phyloP scores from a whole-genome alignment of 495 filamentous ascomycete species.

The Monascus purpureus region DNA sequence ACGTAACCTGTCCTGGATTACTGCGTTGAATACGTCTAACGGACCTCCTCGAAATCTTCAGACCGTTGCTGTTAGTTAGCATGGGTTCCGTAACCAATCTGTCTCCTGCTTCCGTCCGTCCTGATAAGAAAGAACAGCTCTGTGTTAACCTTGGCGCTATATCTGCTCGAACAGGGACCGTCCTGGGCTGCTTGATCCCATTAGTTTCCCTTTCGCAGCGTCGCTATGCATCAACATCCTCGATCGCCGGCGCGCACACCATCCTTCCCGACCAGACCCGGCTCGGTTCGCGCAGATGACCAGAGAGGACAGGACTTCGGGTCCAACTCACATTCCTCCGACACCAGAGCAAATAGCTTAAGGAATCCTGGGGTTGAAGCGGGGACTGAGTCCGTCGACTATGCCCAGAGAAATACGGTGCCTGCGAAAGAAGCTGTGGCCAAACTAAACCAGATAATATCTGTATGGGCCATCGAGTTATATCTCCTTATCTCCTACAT shows the following conservation, averaged over 20 bases:
- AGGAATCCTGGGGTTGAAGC: slow-evolving; percentile 28
- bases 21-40: neutral
- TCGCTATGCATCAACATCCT: slow-evolving; percentile 73
- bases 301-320: slow-evolving; percentile 44
- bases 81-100: slow-evolving; percentile 22
- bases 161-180: neutral
- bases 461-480: slow-evolving; percentile 41
- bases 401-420: slow-evolving; percentile 17
- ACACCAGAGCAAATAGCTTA: slow-evolving; percentile 21
- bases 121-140: slow-evolving; percentile 18
- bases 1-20: neutral
- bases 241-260: slow-evolving; percentile 53
- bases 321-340: slow-evolving; percentile 19
- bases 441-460: slow-evolving; percentile 81
- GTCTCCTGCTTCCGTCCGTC: slow-evolving; percentile 17
- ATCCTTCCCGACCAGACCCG: slow-evolving; percentile 49
- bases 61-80: slow-evolving; percentile 16
- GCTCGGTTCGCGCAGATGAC: slow-evolving; percentile 57
- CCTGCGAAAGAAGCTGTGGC: slow-evolving; percentile 44
- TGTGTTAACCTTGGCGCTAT: slow-evolving; percentile 12
- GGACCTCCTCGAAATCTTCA: neutral
- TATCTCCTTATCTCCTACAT: neutral
- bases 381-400: slow-evolving; percentile 27
- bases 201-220: neutral
- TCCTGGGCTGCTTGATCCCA: neutral